Evolutionary conservation across 192 early-diverging fungal species (phyloP).

Genomic region (Podila minutissima): DNA sequence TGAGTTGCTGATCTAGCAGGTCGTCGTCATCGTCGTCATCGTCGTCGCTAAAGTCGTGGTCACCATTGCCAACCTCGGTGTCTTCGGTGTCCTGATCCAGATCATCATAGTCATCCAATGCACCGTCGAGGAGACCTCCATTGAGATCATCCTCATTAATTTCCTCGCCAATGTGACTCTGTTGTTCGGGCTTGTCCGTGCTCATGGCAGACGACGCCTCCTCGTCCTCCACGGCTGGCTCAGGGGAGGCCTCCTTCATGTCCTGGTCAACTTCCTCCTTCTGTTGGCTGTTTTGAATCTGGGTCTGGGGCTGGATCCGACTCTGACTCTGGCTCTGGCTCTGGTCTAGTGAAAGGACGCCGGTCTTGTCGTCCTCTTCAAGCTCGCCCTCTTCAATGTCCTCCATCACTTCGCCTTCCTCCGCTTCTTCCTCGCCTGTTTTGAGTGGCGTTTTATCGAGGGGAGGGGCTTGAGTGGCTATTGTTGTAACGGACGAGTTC

Average conservation of each 20-base stretch:
- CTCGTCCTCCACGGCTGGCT: background rate
- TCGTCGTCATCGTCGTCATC: slow-evolving; percentile 43
- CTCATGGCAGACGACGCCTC: background rate
- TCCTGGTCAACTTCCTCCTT: background rate
- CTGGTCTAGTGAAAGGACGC: too few species aligned
- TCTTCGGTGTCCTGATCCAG: slow-evolving; percentile 51
- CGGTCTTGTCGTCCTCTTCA: background rate
- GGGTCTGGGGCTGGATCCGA: too few species aligned
- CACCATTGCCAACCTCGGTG: slow-evolving; percentile 44
- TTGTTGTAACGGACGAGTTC: background rate
- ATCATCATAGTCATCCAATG: slow-evolving; percentile 46
- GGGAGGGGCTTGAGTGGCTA: background rate
- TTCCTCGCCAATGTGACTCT: slow-evolving; percentile 7
- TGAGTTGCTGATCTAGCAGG: slow-evolving; percentile 7
- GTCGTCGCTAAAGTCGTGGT: slow-evolving; percentile 30
- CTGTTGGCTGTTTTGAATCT: too few species aligned
- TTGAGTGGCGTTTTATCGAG: too few species aligned
- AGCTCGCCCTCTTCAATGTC: slow-evolving; percentile 2
- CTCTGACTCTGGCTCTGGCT: too few species aligned
- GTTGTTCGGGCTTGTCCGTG: background rate
- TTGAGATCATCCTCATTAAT: slow-evolving; percentile 47
- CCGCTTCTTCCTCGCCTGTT: background rate
- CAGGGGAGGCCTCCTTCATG: background rate
- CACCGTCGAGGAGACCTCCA: slow-evolving; percentile 46
- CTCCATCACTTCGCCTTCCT: slow-evolving; percentile 4